Conservation (phyloP, 345 rosid genomes). For the Hevea brasiliensis region DNA sequence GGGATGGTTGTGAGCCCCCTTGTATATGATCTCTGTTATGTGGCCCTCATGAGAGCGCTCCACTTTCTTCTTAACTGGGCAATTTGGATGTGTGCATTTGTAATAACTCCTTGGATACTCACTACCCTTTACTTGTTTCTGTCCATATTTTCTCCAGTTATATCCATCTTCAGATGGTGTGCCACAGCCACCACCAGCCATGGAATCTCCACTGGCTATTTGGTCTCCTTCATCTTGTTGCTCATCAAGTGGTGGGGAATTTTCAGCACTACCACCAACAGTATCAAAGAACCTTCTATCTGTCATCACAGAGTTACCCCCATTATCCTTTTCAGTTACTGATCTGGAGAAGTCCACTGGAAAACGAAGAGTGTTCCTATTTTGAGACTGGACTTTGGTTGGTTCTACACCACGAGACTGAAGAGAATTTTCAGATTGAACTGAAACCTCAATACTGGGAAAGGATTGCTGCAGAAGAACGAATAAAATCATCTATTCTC, state of each 20-base stretch:
- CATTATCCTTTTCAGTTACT: slow-evolving; percentile 41
- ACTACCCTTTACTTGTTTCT: slow-evolving; percentile 92
- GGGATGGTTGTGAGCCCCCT: slow-evolving; percentile 84
- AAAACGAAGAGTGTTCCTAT: slow-evolving; percentile 35
- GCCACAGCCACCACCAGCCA: slow-evolving; percentile 15
- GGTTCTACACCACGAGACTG: slow-evolving; percentile 39
- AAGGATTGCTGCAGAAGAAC: slow-evolving; percentile 48
- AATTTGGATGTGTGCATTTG: slow-evolving; percentile 86
- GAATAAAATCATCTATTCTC: slow-evolving; percentile 25
- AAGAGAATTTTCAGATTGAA: slow-evolving; percentile 51
- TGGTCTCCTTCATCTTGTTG: slow-evolving; percentile 67
- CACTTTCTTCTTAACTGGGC: slow-evolving; percentile 92
- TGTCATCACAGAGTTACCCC: slow-evolving; percentile 27
- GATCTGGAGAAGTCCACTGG: slow-evolving; percentile 44
- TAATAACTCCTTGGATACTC: slow-evolving; percentile 97
- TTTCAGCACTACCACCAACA: slow-evolving; percentile 41
- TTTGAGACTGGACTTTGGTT: slow-evolving; percentile 41
- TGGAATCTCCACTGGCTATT: slow-evolving; percentile 45
- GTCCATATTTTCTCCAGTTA: slow-evolving; percentile 97
- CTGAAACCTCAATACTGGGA: slow-evolving; percentile 45
- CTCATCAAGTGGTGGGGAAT: slow-evolving; percentile 64
- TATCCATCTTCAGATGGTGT: slow-evolving; percentile 84
- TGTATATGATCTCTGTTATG: slow-evolving; percentile 93
- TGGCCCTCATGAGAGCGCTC: slow-evolving; percentile 95
- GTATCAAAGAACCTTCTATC: slow-evolving; percentile 43